phyloP scores from a whole-genome alignment of 345 rosid genomes.

The Populus euphratica region DNA sequence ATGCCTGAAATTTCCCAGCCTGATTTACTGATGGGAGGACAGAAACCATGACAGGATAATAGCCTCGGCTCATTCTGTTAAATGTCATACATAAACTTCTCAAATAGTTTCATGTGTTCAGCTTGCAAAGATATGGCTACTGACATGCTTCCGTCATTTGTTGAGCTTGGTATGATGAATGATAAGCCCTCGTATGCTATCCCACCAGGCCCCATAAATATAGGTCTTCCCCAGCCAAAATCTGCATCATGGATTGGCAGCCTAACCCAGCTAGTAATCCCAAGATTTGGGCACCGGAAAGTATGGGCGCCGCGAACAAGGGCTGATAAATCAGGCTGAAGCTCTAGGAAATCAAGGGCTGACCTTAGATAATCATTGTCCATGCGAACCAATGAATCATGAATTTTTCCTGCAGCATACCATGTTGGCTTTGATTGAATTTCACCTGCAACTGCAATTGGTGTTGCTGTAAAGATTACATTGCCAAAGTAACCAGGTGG shows the following conservation, averaged over 20 bases:
- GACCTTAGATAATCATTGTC: constrained; percentile 81
- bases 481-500: constrained; percentile 94
- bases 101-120: constrained; percentile 74
- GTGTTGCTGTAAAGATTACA: constrained; percentile 87
- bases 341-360: constrained; percentile 89
- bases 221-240: constrained; percentile 93
- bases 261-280: constrained; percentile 87
- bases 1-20: not conserved
- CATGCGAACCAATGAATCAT: constrained; percentile 75
- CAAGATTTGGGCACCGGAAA: constrained; percentile 77
- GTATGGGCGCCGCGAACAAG: constrained; percentile 82
- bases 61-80: constrained; percentile 3
- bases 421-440: constrained; percentile 72
- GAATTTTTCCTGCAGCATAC: constrained; percentile 75
- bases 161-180: constrained; percentile 70
- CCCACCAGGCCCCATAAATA: constrained; percentile 92
- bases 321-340: constrained; percentile 76
- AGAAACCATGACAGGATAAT: not conserved
- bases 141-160: constrained; percentile 69
- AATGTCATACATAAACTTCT: constrained; percentile 52
- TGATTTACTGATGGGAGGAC: not conserved
- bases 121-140: constrained; percentile 77
- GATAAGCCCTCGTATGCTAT: constrained; percentile 78
- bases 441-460: constrained; percentile 65
- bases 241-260: constrained; percentile 86